phyloP scores from a whole-genome alignment of 1,284 basidiomycete genomes.

The Coniophora puteana region DNA sequence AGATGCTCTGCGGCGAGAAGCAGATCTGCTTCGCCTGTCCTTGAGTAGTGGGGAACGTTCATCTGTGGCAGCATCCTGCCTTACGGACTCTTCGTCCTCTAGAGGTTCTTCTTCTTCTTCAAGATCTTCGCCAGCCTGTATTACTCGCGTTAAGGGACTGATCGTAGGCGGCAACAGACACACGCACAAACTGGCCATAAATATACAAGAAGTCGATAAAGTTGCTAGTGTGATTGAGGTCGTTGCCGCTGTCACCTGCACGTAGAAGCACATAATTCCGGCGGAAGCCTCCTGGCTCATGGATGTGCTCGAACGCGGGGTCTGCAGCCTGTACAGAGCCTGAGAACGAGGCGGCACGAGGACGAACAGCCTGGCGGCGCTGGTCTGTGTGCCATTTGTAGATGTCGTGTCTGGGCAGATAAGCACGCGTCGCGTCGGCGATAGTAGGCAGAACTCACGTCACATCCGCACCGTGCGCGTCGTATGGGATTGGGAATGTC shows the following conservation, averaged over 20 bases:
- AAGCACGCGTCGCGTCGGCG: constrained; percentile 3
- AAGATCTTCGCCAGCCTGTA: constrained; percentile 89
- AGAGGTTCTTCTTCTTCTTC: constrained; percentile 72
- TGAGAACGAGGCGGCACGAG: constrained; percentile 72
- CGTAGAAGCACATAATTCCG: constrained; percentile 79
- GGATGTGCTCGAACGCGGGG: constrained; percentile 86
- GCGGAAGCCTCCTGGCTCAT: constrained; percentile 91
- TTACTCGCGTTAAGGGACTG: constrained; percentile 6
- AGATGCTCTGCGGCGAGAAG: constrained; percentile 51
- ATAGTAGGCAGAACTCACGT: constrained; percentile 58
- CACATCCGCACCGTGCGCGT: constrained; percentile 83
- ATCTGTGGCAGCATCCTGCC: constrained; percentile 21
- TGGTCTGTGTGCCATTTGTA: constrained; percentile 92
- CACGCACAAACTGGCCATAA: constrained; percentile 91
- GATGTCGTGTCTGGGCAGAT: constrained; percentile 69
- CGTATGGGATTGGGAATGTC: constrained; percentile 79
- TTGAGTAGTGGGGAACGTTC: constrained; percentile 46
- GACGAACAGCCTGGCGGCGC: constrained; percentile 50
- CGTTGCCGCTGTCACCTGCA: constrained; percentile 62
- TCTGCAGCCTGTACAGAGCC: constrained; percentile 51
- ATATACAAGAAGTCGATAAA: constrained; percentile 93
- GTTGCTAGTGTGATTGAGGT: constrained; percentile 68
- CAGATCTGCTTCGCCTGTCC: constrained; percentile 34
- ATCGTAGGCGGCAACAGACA: constrained; percentile 2
- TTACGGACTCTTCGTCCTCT: constrained; percentile 39